These are phyloP conservation scores for Astrocystis sublimbata DNA, from an alignment of 495 filamentous ascomycete genomes.

Conservation along the genomic window DNA sequence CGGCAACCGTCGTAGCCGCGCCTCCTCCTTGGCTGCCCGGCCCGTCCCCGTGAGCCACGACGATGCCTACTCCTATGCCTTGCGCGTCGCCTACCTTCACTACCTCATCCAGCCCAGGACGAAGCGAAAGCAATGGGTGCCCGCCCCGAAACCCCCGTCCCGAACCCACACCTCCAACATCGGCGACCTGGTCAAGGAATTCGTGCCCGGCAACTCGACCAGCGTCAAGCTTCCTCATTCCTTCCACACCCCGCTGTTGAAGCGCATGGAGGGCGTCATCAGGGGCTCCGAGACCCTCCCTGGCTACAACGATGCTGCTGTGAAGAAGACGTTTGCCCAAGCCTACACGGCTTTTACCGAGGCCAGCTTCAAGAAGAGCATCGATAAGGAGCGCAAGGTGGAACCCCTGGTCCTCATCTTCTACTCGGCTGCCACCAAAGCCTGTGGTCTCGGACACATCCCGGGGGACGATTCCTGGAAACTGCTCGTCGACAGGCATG, in stretches of 20 bases:
- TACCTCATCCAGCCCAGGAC: conserved; percentile 90
- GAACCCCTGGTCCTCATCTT: conserved; percentile 93
- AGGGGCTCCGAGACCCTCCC: conserved; percentile 62
- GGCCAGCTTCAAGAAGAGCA: conserved; percentile 78
- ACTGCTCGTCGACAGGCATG: conserved; percentile 87
- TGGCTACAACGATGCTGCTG: conserved; percentile 81
- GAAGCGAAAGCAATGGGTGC: conserved; percentile 81
- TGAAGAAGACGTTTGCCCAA: conserved; percentile 91
- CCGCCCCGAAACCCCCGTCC: conserved; percentile 58
- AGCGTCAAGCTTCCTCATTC: conserved; percentile 49
- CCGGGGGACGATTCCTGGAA: conserved; percentile 91
- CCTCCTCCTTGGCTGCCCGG: conserved; percentile 38
- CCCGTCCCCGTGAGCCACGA: conserved; percentile 52
- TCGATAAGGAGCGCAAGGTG: conserved; percentile 91
- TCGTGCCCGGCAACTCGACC: conserved; percentile 45
- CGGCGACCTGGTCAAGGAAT: conserved; percentile 62
- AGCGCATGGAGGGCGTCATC: conserved; percentile 81
- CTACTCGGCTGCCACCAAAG: conserved; percentile 73
- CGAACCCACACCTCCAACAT: conserved; percentile 71
- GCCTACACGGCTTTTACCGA: conserved; percentile 70
- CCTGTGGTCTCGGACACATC: conserved; percentile 76
- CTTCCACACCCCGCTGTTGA: conserved; percentile 68
- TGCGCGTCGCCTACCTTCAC: conserved; percentile 88
- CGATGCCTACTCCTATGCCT: conserved; percentile 85
- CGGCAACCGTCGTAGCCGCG: conserved; percentile 36